Conservation (phyloP, 441 rosid species). For the Lepidium campestre region DNA sequence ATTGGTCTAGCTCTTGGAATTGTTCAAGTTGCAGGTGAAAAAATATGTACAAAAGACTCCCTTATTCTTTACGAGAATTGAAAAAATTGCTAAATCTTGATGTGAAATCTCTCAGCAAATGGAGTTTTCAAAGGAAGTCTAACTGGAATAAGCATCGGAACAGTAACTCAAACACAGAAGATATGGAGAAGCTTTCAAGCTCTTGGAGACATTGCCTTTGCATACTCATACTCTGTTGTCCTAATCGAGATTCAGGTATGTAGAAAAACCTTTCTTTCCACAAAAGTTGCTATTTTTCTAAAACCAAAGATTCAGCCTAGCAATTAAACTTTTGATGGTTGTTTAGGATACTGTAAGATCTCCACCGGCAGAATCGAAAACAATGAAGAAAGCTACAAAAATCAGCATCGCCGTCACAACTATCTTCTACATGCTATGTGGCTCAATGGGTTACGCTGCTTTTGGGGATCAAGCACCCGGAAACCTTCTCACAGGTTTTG, state of each 20-base stretch:
- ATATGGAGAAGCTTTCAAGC: slow-evolving; percentile 61
- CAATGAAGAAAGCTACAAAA: slow-evolving; percentile 57
- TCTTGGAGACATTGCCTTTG: slow-evolving; percentile 63
- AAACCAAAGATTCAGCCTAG: neutral
- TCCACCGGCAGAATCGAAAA: slow-evolving; percentile 57
- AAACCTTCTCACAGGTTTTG: slow-evolving; percentile 53
- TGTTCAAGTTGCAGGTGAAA: slow-evolving; percentile 50
- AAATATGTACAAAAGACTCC: neutral
- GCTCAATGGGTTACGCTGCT: slow-evolving; percentile 61
- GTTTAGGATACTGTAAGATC: slow-evolving; percentile 51
- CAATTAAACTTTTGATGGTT: neutral
- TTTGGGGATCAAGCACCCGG: slow-evolving; percentile 57
- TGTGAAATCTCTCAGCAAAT: slow-evolving; percentile 25
- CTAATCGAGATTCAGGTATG: slow-evolving; percentile 59
- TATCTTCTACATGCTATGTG: slow-evolving; percentile 51
- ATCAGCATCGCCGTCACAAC: slow-evolving; percentile 48
- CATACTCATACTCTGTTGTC: slow-evolving; percentile 54
- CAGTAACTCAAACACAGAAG: slow-evolving; percentile 47
- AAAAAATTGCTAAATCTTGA: neutral
- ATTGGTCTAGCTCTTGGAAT: slow-evolving; percentile 57
- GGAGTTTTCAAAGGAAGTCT: slow-evolving; percentile 52
- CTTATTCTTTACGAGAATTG: neutral
- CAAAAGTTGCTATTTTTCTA: too few relatives aligned
- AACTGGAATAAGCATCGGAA: slow-evolving; percentile 49
- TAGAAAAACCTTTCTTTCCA: neutral